A percentile compares a stretch with the other conserved stretches of the same genome.
Evolutionary conservation across 2,329 filamentous ascomycete genomes (phyloP).

Genomic region (Epichloe bromicola): DNA sequence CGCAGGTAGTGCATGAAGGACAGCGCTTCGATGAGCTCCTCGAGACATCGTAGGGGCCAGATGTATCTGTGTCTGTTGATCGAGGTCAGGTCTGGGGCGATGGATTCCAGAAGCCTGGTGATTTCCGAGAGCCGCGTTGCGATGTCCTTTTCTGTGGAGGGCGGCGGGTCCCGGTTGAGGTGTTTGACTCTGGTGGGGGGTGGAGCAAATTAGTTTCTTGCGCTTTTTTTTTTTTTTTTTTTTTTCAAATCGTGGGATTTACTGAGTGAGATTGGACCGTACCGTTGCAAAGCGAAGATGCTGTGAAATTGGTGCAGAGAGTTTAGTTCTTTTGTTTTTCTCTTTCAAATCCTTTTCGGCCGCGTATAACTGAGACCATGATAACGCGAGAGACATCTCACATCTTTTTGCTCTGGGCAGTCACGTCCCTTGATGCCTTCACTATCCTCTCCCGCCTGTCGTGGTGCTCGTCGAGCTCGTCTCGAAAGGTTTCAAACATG

Average conservation of each 20-base stretch:
- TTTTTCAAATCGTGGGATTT: background rate
- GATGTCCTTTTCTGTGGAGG: slow-evolving; percentile 57
- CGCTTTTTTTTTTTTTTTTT: too few relatives aligned
- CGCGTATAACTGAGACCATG: background rate
- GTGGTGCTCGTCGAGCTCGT: slow-evolving; percentile 87
- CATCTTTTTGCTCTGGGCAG: slow-evolving; percentile 95
- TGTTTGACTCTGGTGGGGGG: slow-evolving; percentile 43
- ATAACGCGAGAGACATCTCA: slow-evolving; percentile 25
- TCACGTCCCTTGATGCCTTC: slow-evolving; percentile 86
- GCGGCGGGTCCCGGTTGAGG: slow-evolving; percentile 49
- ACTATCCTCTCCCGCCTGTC: slow-evolving; percentile 82
- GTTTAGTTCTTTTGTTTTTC: too few relatives aligned
- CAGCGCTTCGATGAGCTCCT: slow-evolving; percentile 88
- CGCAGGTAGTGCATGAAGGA: slow-evolving; percentile 81
- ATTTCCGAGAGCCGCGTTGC: slow-evolving; percentile 60
- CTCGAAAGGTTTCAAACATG: slow-evolving; percentile 78
- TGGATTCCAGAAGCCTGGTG: slow-evolving; percentile 48
- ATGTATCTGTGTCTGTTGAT: slow-evolving; percentile 76
- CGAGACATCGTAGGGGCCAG: slow-evolving; percentile 68
- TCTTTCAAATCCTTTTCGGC: background rate
- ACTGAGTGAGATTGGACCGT: slow-evolving; percentile 1
- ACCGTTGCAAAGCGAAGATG: slow-evolving; percentile 29
- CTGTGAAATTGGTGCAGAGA: slow-evolving; percentile 10
- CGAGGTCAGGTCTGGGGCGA: slow-evolving; percentile 61
- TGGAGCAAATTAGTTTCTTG: background rate